Conservation (phyloP, 306 rosid species). For the Glycine soja region DNA sequence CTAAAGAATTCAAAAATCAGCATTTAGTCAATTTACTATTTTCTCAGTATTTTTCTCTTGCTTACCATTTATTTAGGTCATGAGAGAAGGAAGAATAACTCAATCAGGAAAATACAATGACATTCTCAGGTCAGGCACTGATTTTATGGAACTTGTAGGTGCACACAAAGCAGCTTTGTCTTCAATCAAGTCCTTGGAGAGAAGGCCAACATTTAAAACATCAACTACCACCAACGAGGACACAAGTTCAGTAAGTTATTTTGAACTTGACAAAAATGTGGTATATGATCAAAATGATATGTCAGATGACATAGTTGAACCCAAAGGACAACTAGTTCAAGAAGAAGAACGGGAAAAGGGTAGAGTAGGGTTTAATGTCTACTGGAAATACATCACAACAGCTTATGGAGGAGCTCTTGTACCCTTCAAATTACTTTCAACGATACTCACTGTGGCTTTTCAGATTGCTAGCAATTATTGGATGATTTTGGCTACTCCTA, state of each 20-base stretch:
- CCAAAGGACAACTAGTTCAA: conserved; percentile 84
- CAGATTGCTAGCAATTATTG: conserved; percentile 85
- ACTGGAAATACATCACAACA: conserved; percentile 73
- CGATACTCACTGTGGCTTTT: conserved; percentile 57
- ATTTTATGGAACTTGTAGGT: conserved; percentile 83
- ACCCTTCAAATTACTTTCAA: conserved; percentile 71
- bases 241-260: conserved; percentile 29
- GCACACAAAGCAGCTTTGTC: conserved; percentile 84
- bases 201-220: conserved; percentile 42
- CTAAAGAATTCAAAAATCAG: neutral
- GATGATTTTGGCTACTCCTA: conserved; percentile 88
- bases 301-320: conserved; percentile 43
- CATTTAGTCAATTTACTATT: conserved; percentile 11
- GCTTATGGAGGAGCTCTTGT: conserved; percentile 87
- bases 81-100: conserved; percentile 83
- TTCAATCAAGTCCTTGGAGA: conserved; percentile 54
- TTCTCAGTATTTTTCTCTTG: conserved; percentile 11
- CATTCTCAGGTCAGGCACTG: conserved; percentile 69
- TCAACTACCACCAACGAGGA: conserved; percentile 41
- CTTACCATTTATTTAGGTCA: conserved; percentile 60
- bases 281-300: conserved; percentile 51
- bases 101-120: conserved; percentile 79
- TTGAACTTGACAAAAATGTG: conserved; percentile 47
- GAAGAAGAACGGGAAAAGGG: conserved; percentile 95
- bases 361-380: conserved; percentile 68